phyloP scores from a whole-genome alignment of 805 yeast species.

The Wickerhamiella azyma region DNA sequence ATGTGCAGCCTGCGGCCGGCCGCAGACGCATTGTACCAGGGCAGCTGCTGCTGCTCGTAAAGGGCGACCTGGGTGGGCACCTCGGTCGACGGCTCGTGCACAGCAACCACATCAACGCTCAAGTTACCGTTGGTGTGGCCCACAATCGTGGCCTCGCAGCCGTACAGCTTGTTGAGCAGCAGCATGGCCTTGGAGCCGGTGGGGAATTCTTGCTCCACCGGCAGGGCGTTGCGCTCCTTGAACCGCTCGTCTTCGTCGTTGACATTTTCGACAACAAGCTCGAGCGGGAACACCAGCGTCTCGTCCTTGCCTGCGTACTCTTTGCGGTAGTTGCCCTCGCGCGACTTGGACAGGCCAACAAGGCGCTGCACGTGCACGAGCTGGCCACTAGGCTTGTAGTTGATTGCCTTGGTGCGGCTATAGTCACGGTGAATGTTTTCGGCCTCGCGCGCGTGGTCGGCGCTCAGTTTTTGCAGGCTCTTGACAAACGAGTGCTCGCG shows the following conservation, averaged over 20 bases:
- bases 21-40: constrained; percentile 52
- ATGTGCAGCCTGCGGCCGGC: constrained; percentile 46
- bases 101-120: constrained; percentile 20
- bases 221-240: constrained; percentile 55
- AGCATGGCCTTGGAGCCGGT: constrained; percentile 55
- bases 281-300: constrained; percentile 55
- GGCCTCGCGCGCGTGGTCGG: constrained; percentile 18
- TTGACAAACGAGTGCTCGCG: constrained; percentile 17
- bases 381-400: constrained; percentile 38
- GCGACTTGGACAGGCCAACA: constrained; percentile 57
- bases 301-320: constrained; percentile 37
- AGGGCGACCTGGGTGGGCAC: constrained; percentile 50
- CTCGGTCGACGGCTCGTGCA: constrained; percentile 38
- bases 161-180: constrained; percentile 78
- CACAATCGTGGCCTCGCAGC: constrained; percentile 45
- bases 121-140: constrained; percentile 27
- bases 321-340: constrained; percentile 65
- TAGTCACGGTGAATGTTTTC: constrained; percentile 32
- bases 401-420: constrained; percentile 42
- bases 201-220: constrained; percentile 76
- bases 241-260: constrained; percentile 61
- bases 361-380: constrained; percentile 62
- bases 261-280: constrained; percentile 64
- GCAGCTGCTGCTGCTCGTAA: constrained; percentile 40
- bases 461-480: not conserved